A percentile compares a stretch with the other conserved stretches of the same genome.
phyloP scores from a whole-genome alignment of 352 stramenopile species.

The Globisporangium splendens region DNA sequence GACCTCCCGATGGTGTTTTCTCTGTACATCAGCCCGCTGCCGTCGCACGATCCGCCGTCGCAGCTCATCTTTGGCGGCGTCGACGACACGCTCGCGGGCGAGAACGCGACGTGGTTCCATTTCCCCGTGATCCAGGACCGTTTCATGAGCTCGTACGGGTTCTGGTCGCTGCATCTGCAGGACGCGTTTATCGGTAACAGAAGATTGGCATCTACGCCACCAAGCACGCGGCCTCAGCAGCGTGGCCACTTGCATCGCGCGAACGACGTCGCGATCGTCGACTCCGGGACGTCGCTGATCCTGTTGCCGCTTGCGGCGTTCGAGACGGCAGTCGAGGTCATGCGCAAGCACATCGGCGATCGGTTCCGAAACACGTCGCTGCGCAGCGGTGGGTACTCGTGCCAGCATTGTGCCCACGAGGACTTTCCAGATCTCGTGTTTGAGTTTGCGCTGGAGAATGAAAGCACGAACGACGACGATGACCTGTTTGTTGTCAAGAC shows the following conservation, averaged over 20 bases:
- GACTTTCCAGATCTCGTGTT: conserved; percentile 31
- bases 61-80: conserved; percentile 35
- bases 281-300: conserved; percentile 37
- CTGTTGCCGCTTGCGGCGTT: conserved; percentile 21
- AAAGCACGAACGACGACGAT: neutral
- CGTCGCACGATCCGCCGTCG: conserved; percentile 18
- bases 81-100: conserved; percentile 20
- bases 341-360: conserved; percentile 15
- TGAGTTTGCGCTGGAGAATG: conserved; percentile 6
- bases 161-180: conserved; percentile 23
- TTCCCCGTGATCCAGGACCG: conserved; percentile 20
- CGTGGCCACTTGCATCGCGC: neutral
- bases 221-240: neutral
- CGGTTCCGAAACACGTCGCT: conserved; percentile 13
- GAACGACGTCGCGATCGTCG: conserved; percentile 21
- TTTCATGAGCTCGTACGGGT: conserved; percentile 15
- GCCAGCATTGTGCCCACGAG: conserved; percentile 22
- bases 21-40: conserved; percentile 33
- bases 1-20: conserved; percentile 25
- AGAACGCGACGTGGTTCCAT: conserved; percentile 20
- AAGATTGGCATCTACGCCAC: neutral
- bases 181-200: conserved; percentile 3
- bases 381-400: conserved; percentile 15
- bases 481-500: neutral
- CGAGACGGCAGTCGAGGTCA: conserved; percentile 13